These are phyloP conservation scores for Exophiala xenobiotica DNA, from an alignment of 2,329 filamentous ascomycete genomes.

Conservation along the genomic window DNA sequence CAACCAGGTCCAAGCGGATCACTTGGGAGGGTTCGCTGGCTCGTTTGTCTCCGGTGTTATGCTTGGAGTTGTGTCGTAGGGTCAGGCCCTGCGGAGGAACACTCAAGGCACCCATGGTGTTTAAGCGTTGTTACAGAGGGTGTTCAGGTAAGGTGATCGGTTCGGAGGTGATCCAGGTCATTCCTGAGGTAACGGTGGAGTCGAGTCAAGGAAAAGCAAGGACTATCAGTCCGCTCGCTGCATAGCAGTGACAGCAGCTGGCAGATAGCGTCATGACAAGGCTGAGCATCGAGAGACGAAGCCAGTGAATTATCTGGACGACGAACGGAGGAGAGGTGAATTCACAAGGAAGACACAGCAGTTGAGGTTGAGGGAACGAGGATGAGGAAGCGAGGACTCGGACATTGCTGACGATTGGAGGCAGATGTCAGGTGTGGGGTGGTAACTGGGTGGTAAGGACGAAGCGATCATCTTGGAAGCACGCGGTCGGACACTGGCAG, in stretches of 20 bases:
- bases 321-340: slow-evolving; percentile 10
- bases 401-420: slow-evolving; percentile 27
- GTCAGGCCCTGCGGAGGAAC: slow-evolving; percentile 24
- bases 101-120: slow-evolving; percentile 24
- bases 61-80: slow-evolving; percentile 11
- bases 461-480: slow-evolving; percentile 24
- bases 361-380: slow-evolving; percentile 16
- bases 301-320: neutral
- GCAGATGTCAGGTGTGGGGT: slow-evolving; percentile 19
- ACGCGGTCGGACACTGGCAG: slow-evolving; percentile 27
- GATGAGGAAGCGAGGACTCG: slow-evolving; percentile 18
- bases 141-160: slow-evolving; percentile 5
- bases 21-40: slow-evolving; percentile 40
- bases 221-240: slow-evolving; percentile 18
- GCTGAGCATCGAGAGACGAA: slow-evolving; percentile 10
- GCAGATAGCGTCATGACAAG: slow-evolving; percentile 22
- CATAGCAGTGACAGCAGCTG: slow-evolving; percentile 24
- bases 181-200: slow-evolving; percentile 1
- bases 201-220: slow-evolving; percentile 15
- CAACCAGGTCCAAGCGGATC: slow-evolving; percentile 48
- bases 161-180: slow-evolving; percentile 6
- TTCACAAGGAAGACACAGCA: slow-evolving; percentile 5
- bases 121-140: neutral
- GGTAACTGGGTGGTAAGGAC: slow-evolving; percentile 8
- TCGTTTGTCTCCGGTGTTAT: slow-evolving; percentile 6